Conservation (phyloP, 208 protist species). For the Leishmania mexicana region DNA sequence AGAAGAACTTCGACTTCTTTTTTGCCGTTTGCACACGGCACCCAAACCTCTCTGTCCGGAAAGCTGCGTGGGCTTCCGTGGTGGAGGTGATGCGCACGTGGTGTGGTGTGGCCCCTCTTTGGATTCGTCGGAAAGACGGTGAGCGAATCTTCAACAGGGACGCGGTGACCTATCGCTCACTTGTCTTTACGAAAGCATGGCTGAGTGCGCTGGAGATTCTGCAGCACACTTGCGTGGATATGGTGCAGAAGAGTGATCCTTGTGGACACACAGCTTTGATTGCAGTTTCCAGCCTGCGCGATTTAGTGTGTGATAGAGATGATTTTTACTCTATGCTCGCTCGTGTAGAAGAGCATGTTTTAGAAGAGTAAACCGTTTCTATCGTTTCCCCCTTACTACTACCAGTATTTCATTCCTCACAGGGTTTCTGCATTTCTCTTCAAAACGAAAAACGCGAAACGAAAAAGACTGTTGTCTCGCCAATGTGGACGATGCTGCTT, state of each 20-base stretch:
- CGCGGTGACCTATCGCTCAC: constrained; percentile 12
- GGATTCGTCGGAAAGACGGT: constrained; percentile 21
- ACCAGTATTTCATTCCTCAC: neutral
- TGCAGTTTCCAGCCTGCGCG: constrained; percentile 51
- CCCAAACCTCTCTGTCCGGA: constrained; percentile 30
- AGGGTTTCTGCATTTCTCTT: neutral
- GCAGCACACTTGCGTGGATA: constrained; percentile 29
- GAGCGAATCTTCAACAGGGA: constrained; percentile 26
- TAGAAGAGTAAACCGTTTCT: constrained; percentile 13
- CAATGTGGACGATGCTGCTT: neutral
- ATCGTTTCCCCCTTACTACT: neutral
- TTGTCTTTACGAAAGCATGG: constrained; percentile 56
- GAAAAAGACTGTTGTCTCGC: neutral
- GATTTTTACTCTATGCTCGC: constrained; percentile 47
- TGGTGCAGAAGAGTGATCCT: constrained; percentile 38
- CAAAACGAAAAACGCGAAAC: neutral
- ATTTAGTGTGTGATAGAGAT: constrained; percentile 49
- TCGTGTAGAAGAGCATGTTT: constrained; percentile 16
- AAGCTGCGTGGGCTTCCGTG: constrained; percentile 32
- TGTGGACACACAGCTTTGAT: constrained; percentile 38
- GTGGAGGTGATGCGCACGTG: constrained; percentile 46
- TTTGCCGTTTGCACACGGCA: constrained; percentile 31
- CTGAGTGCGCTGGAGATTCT: constrained; percentile 32
- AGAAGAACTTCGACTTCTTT: constrained; percentile 37
- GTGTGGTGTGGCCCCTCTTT: constrained; percentile 34